These are phyloP conservation scores for Paramyrothecium roridum DNA, from an alignment of 2,329 filamentous ascomycete genomes.

Conservation along the genomic window DNA sequence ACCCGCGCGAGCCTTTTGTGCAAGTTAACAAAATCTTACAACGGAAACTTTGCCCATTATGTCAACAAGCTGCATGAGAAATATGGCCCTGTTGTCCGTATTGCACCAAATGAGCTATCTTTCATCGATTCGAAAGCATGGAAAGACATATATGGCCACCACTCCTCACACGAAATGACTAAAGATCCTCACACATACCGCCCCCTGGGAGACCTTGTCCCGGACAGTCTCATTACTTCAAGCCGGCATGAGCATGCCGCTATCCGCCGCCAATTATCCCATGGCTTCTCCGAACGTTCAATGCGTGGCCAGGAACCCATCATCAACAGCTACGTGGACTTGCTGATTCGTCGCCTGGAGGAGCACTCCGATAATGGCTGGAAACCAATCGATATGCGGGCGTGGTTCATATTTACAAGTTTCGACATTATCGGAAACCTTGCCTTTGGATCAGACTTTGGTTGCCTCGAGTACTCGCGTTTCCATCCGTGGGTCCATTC, in stretches of 20 bases:
- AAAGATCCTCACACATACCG: conserved; percentile 9
- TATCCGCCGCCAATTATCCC: neutral
- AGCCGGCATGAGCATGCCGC: neutral
- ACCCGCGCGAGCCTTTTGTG: neutral
- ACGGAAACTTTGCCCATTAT: neutral
- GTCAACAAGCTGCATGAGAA: conserved; percentile 14
- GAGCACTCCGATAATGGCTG: neutral
- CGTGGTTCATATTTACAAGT: neutral
- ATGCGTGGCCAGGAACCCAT: neutral
- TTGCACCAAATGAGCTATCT: conserved; percentile 35
- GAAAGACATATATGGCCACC: conserved; percentile 37
- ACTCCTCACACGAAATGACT: conserved; percentile 14
- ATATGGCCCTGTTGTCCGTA: conserved; percentile 34
- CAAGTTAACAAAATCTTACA: neutral
- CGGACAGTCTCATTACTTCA: neutral
- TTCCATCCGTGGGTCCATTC: conserved; percentile 17
- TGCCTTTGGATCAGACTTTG: neutral
- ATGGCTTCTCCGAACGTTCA: neutral
- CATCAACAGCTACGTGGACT: neutral
- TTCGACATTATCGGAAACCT: neutral
- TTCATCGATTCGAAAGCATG: conserved; percentile 32
- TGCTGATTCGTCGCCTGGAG: neutral
- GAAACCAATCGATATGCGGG: neutral
- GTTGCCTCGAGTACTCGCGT: conserved; percentile 7
- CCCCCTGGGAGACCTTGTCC: neutral